These are phyloP conservation scores for Pseudisothecium myosuroides DNA, from an alignment of 225 moss, liverwort and hornwort species.

Conservation along the genomic window DNA sequence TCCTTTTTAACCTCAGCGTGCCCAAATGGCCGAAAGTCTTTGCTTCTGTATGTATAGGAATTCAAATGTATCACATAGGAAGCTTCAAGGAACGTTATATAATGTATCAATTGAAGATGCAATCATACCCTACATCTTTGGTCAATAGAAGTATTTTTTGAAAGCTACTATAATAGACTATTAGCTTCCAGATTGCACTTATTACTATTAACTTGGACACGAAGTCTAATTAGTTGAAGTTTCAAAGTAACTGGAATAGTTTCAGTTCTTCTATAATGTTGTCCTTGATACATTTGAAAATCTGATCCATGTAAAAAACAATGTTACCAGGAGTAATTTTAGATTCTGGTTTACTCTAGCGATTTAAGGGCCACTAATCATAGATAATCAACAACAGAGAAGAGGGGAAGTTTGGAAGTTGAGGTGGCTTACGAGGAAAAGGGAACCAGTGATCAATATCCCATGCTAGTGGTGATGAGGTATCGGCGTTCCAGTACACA, in stretches of 20 bases:
- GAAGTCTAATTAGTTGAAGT: neutral
- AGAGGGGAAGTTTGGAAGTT: neutral
- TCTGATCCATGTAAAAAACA: no score
- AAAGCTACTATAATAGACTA: neutral
- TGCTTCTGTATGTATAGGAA: no score
- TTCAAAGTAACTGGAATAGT: neutral
- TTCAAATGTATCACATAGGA: no score
- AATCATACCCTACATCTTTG: neutral
- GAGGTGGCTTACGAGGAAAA: conserved; percentile 9
- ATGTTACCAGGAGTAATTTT: no score
- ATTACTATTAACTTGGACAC: no score
- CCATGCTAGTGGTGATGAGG: conserved; percentile 45
- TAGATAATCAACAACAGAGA: neutral
- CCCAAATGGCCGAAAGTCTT: neutral
- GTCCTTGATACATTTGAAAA: neutral
- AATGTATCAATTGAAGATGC: neutral
- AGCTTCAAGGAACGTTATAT: neutral
- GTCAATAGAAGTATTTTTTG: no score
- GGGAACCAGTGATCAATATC: conserved; percentile 61
- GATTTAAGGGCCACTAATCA: neutral
- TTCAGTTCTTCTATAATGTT: neutral
- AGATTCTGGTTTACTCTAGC: neutral
- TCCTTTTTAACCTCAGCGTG: no score
- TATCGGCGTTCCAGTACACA: conserved; percentile 51
- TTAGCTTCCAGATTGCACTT: neutral